Base-by-base conservation (phyloP, 148 eudicot species). In the Fagopyrum homotropicum region DNA sequence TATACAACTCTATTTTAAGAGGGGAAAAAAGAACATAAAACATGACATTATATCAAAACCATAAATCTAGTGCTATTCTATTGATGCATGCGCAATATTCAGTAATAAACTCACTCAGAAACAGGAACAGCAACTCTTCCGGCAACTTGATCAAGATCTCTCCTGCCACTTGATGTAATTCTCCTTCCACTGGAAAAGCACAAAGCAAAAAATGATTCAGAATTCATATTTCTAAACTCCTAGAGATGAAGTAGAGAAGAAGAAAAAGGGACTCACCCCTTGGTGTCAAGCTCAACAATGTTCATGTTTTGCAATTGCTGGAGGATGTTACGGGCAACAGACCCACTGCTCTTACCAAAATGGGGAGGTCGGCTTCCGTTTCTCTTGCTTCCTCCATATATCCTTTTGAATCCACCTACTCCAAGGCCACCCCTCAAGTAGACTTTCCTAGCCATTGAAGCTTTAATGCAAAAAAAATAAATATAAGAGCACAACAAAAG, bases 361-460 rank as follows among this genome's bases (percentile, higher is more conserved):
- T 92, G 97, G 6, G 85, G 95, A 16, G 97, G 97, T 45, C 86
- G 82, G 72, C 95, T 90, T 1, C 97, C 97, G 17, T 92, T 92
- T 55, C 97, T 84, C 85, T 92, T 82, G 83, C 91, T 83, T 9
- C 97, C 97, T 7, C 97, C 97, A 75, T 92, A 92, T 52, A 92
- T 90, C 64, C 97, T 88, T 14, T 82, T 77, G 80, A 92, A 88
- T 19, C 81, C 89, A 51, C 97, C 97, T 73, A 92, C 96, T 19
- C 97, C 97, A 77, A 92, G 72, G 49, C 97, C 97, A 11, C 97
- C 96, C 79, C 97, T 88, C 71, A 88, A 64, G 79, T 92, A 92
- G 70, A 92, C 83, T 77, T 92, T 92, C 85, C 97, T 88, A 30
- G 95, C 97, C 87, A 90, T 92, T 30, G 97, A 92, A 68, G 97